Percentiles rank a stretch among this genome's conserved stretches.
Evolutionary conservation across 106 monocot genomes (phyloP).

Genomic region (Dioscorea alata): DNA sequence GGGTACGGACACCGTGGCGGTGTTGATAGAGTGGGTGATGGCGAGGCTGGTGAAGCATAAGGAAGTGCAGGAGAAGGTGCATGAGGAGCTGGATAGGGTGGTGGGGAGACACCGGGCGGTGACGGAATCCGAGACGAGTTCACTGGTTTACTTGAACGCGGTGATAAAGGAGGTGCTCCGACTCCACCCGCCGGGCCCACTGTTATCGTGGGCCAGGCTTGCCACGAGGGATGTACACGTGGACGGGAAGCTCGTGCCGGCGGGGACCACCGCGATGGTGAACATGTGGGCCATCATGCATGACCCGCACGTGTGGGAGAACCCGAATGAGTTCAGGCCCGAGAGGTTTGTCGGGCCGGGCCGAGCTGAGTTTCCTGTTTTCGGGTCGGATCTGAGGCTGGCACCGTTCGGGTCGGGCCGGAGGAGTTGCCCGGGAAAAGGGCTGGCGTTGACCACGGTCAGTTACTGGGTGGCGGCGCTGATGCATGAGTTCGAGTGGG

Average conservation of each 20-base stretch:
- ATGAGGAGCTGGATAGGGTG: constrained; percentile 45
- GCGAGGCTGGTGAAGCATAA: constrained; percentile 55
- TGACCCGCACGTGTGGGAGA: constrained; percentile 46
- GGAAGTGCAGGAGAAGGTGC: constrained; percentile 42
- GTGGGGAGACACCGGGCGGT: constrained; percentile 32
- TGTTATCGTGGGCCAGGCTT: constrained; percentile 73
- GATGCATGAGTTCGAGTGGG: constrained; percentile 61
- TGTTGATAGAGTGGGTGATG: constrained; percentile 66
- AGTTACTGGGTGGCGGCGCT: constrained; percentile 50
- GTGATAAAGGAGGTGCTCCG: constrained; percentile 54
- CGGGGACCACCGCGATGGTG: constrained; percentile 70
- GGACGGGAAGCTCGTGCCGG: constrained; percentile 43
- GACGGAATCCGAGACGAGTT: constrained; percentile 23
- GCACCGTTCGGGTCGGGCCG: constrained; percentile 80
- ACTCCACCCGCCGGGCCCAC: constrained; percentile 72
- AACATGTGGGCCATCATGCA: constrained; percentile 81
- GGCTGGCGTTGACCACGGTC: constrained; percentile 52
- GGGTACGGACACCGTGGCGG: constrained; percentile 74
- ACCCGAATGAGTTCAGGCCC: constrained; percentile 49
- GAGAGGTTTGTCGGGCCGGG: constrained; percentile 45
- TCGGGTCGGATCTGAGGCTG: constrained; percentile 60
- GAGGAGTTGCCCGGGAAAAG: constrained; percentile 74
- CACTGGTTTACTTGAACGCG: constrained; percentile 38
- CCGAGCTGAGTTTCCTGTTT: constrained; percentile 17
- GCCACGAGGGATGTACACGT: constrained; percentile 40